Conservation (phyloP, 208 protist genomes). For the Leishmania tarentolae region DNA sequence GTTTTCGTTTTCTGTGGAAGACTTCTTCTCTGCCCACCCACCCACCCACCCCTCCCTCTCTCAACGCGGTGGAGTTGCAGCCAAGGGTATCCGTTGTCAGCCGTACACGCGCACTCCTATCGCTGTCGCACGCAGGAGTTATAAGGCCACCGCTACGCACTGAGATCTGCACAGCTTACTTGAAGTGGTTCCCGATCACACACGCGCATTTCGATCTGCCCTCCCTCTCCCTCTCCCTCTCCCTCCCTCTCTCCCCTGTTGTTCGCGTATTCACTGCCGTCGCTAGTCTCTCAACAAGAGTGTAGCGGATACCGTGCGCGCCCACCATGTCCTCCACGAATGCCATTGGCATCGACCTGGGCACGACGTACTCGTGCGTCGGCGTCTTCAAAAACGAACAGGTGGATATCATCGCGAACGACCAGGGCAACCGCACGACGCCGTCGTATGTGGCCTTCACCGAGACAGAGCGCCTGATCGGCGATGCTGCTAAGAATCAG, state of each 20-base stretch:
- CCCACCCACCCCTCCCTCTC: background rate
- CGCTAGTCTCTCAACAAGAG: background rate
- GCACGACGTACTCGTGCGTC: slow-evolving; percentile 98
- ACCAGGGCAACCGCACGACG: slow-evolving; percentile 94
- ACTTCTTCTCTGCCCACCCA: background rate
- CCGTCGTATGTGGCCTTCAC: slow-evolving; percentile 97
- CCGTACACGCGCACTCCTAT: background rate
- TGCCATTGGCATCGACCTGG: slow-evolving; percentile 94
- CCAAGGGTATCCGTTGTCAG: background rate
- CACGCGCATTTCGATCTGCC: background rate
- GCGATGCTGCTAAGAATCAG: slow-evolving; percentile 91
- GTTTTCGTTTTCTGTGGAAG: background rate
- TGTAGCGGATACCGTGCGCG: background rate
- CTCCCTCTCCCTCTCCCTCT: background rate
- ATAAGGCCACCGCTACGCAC: background rate
- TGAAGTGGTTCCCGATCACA: background rate
- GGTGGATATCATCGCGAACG: slow-evolving; percentile 92
- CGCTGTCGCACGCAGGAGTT: background rate
- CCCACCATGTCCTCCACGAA: slow-evolving; percentile 29
- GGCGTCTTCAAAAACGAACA: slow-evolving; percentile 96
- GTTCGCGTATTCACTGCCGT: background rate
- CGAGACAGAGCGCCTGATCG: slow-evolving; percentile 91
- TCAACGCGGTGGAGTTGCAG: background rate
- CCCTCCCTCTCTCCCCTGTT: background rate
- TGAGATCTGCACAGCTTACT: background rate